These are phyloP conservation scores for Alnus rubra DNA, from an alignment of 306 rosid genomes.

Conservation along the genomic window DNA sequence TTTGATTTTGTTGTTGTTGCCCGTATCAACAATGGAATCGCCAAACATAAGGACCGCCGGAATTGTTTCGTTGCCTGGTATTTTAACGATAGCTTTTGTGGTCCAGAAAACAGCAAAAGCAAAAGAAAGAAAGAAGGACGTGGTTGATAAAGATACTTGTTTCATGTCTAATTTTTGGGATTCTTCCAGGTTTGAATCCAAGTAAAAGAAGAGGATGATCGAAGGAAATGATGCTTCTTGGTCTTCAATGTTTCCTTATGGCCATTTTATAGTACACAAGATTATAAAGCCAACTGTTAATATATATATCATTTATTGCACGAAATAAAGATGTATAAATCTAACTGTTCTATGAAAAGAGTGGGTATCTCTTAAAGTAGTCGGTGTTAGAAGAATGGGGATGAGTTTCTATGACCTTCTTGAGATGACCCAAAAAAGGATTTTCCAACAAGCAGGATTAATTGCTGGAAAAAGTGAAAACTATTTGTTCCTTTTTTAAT, in stretches of 20 bases:
- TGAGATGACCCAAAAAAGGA: too few species aligned
- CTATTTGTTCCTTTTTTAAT: too few species aligned
- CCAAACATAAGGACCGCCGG: constrained; percentile 39
- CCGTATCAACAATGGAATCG: constrained; percentile 42
- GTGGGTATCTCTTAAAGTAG: neutral
- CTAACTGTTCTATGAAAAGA: neutral
- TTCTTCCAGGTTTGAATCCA: neutral
- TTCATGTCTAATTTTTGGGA: neutral
- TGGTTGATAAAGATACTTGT: neutral
- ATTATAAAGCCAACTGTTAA: neutral
- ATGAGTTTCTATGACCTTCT: too few species aligned
- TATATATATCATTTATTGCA: neutral
- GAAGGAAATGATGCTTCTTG: too few species aligned
- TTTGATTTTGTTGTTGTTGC: constrained; percentile 32
- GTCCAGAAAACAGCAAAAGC: neutral
- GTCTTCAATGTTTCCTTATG: too few species aligned
- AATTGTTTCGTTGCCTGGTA: constrained; percentile 14
- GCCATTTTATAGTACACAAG: neutral
- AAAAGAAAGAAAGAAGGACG: neutral
- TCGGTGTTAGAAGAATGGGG: too few species aligned
- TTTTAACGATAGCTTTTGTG: neutral
- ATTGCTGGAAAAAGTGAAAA: too few species aligned
- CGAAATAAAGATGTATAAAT: too few species aligned
- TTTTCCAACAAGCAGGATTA: too few species aligned
- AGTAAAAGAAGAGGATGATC: neutral